Percentiles rank a stretch among this genome's conserved stretches.
Evolutionary conservation across 2,329 filamentous ascomycete species (phyloP).

Genomic region (Hypoxylon sp.): DNA sequence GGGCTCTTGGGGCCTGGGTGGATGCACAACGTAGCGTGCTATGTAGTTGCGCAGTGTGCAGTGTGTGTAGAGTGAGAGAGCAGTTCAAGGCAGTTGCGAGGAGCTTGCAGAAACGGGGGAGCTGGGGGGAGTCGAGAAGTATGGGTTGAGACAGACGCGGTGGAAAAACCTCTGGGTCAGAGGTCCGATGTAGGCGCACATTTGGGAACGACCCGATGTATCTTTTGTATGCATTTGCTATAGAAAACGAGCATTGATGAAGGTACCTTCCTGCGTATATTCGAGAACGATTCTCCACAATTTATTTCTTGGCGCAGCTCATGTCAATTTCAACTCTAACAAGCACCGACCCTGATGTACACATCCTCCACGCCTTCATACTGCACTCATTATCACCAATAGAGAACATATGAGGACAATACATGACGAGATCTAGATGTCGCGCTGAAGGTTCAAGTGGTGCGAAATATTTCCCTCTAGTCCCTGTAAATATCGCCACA

Average conservation of each 20-base stretch:
- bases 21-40: slow-evolving; percentile 5
- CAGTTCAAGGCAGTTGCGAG: slow-evolving; percentile 19
- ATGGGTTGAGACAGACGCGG: slow-evolving; percentile 44
- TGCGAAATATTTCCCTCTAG: not conserved
- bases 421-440: not conserved
- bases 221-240: slow-evolving; percentile 23
- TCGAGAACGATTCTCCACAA: slow-evolving; percentile 46
- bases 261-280: slow-evolving; percentile 46
- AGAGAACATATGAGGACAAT: not conserved
- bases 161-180: slow-evolving; percentile 46
- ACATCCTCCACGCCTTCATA: slow-evolving; percentile 2
- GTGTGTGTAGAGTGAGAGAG: slow-evolving; percentile 21
- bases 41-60: slow-evolving; percentile 1
- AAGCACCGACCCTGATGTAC: slow-evolving; percentile 34
- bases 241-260: not conserved
- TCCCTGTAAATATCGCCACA: not conserved
- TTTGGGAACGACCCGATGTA: slow-evolving; percentile 40
- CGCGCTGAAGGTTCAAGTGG: not conserved
- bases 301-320: slow-evolving; percentile 46
- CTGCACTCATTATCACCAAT: not conserved
- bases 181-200: slow-evolving; percentile 43
- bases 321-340: slow-evolving; percentile 48
- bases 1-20: slow-evolving; percentile 17
- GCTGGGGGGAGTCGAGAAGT: slow-evolving; percentile 42
- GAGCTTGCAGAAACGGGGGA: slow-evolving; percentile 40